Evolutionary conservation across 108 stramenopile genomes (phyloP), one percentile per base, ranked within the genome.

Genomic region (Discostella pseudostelligera): DNA sequence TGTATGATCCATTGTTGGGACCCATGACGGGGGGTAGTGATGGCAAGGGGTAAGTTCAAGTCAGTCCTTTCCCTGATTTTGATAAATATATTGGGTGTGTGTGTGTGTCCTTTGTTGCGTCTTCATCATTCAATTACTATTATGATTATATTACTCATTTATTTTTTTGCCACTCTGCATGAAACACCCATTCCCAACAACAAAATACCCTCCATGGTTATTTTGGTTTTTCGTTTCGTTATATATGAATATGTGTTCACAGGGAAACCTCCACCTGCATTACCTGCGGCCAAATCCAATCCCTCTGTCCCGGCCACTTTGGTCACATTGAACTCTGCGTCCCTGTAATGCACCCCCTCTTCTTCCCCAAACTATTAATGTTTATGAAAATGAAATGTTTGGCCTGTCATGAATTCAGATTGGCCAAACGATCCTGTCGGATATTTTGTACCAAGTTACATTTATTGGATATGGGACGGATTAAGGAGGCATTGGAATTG

Each of bases 251-350:
- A n/a, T n/a, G n/a, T n/a, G n/a, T n/a, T n/a, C n/a, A n/a, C n/a
- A 53, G 48, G 10, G 71, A 59, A 20, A 57, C 54, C 45, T 71
- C 72, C 6, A 68, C 82, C 29, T 99, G 99, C 83, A 48, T 78
- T 19, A 99, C 99, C 8, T 99, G 99, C 78, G 89, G 87, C 1
- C 77, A 86, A 32, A 57, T 79, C 39, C 92, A 78, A 42, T 21
- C 68, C 12, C 47, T 80, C 20, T 99, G 99, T 62, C 96, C 97
- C 3, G 99, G 99, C 10, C 99, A 99, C 74, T 70, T 92, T 50
- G 99, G 97, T 0, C 96, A 95, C 60, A 88, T 99, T 36, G 97
- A 98, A 67, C 79, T 99, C 35, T 92, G 92, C 73, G 97, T 98
- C 0, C 97, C 96, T 8, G 81, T 97, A 6, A 98, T 97, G 59